Evolutionary conservation across 176 grass and related monocot species (phyloP), one percentile per base, ranked within the genome.

Genomic region (Eleusine indica): DNA sequence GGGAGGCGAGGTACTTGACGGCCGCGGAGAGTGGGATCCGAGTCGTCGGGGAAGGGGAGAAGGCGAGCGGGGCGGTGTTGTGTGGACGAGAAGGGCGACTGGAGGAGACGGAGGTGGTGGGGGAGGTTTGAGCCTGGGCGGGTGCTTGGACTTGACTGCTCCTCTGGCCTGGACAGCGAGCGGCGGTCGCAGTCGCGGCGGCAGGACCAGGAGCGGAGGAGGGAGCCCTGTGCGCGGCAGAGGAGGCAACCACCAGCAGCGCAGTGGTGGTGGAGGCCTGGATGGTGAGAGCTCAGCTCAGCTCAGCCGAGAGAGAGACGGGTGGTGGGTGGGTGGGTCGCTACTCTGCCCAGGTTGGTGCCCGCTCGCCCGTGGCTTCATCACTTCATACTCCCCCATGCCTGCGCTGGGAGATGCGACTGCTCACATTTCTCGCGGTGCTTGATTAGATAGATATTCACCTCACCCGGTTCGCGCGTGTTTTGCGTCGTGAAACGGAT

Each of bases 161-260:
- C 9, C 48, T 56, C 30, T 52, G n/a, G 73, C 56, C 39, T 73
- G 13, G 83, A 90, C 88, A 90, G 83, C 88, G 73, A 82, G 74
- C 83, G 40, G 79, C 88, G 82, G 87, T 84, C 76, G 87, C 82
- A 64, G 87, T 89, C 76, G 82, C 82, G 65, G 82, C 79, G 54
- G 83, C 74, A 81, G 80, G 73, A 63, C n/a, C 60, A 52, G 49
- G 3, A 3, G 44, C 5, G 19, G 19, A 9, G n/a, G 21, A 22
- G 2, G 21, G 7, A 25, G 58, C 58, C 29, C 60, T 63, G 60
- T 22, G 60, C 60, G 60, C 60, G 60, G 60, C 60, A 63, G 60
- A 4, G 60, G 60, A 29, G 60, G 60, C 54, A 58, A n/a, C 19
- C 54, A 58, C 4, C 54, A 4, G 11, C 21, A 8, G n/a, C 32